Conservation (phyloP, 2,329 filamentous ascomycete genomes). For the Aureobasidium sp. region DNA sequence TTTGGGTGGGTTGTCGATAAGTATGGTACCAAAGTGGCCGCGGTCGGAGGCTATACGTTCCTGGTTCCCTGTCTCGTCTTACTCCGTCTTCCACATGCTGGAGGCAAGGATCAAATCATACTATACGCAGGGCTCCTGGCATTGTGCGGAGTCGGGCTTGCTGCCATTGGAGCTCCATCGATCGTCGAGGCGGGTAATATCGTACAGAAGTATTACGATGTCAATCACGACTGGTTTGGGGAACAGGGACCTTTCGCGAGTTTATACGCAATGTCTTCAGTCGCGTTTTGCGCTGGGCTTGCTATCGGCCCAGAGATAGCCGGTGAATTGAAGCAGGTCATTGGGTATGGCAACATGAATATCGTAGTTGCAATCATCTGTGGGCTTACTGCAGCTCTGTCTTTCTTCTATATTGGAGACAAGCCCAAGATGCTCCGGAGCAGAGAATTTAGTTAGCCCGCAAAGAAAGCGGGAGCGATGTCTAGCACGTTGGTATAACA, state of each 20-base stretch:
- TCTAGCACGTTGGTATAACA: not conserved
- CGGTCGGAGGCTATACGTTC: conserved; percentile 34
- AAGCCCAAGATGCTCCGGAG: conserved; percentile 19
- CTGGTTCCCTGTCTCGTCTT: conserved; percentile 35
- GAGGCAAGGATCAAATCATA: conserved; percentile 32
- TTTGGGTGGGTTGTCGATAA: conserved; percentile 40
- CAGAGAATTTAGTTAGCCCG: not conserved
- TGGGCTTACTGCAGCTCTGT: conserved; percentile 34
- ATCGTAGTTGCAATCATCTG: conserved; percentile 40
- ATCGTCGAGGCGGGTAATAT: conserved; percentile 50
- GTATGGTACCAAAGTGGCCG: conserved; percentile 35
- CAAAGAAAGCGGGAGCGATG: not conserved
- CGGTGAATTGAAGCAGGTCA: conserved; percentile 40
- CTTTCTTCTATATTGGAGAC: conserved; percentile 39
- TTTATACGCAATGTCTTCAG: conserved; percentile 55
- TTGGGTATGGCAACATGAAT: conserved; percentile 53
- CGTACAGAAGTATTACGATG: conserved; percentile 46
- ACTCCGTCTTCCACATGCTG: conserved; percentile 34
- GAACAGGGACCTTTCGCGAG: conserved; percentile 44
- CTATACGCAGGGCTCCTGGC: conserved; percentile 39
- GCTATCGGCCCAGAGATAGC: conserved; percentile 51
- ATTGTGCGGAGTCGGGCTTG: conserved; percentile 44
- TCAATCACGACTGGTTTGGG: conserved; percentile 48
- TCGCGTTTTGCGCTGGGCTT: conserved; percentile 52
- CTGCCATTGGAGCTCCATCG: conserved; percentile 44